Conservation (phyloP, 805 yeast genomes). For the Saturnispora gosingensis region DNA sequence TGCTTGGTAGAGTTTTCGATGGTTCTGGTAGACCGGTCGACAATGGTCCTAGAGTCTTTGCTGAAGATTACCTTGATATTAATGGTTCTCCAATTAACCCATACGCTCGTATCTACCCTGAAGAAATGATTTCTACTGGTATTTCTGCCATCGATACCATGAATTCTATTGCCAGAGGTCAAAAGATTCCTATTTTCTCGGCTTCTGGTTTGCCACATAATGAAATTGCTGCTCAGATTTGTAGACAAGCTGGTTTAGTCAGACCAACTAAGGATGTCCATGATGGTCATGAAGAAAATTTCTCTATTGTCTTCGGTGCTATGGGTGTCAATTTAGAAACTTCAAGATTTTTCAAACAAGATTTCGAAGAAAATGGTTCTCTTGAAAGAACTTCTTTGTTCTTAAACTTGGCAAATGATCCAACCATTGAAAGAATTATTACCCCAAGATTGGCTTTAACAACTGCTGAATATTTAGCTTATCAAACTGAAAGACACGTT, state of each 20-base stretch:
- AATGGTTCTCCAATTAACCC: slow-evolving; percentile 99
- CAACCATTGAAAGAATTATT: slow-evolving; percentile 98
- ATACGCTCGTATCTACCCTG: slow-evolving; percentile 96
- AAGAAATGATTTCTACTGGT: slow-evolving; percentile 99
- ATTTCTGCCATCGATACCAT: slow-evolving; percentile 96
- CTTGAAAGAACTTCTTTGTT: slow-evolving; percentile 95
- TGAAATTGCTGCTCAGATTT: slow-evolving; percentile 98
- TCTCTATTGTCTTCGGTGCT: slow-evolving; percentile 98
- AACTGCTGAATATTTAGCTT: slow-evolving; percentile 96
- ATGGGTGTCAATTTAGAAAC: slow-evolving; percentile 99
- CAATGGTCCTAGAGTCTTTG: slow-evolving; percentile 96
- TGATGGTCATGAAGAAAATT: slow-evolving; percentile 99
- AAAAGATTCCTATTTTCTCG: slow-evolving; percentile 97
- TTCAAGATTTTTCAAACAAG: slow-evolving; percentile 96
- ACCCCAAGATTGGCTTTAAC: slow-evolving; percentile 98
- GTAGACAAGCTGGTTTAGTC: slow-evolving; percentile 99
- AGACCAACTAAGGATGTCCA: slow-evolving; percentile 99
- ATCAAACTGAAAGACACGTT: slow-evolving; percentile 98
- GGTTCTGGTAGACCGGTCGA: slow-evolving; percentile 99
- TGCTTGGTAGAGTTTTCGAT: slow-evolving; percentile 95
- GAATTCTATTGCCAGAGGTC: slow-evolving; percentile 99
- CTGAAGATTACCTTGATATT: slow-evolving; percentile 96
- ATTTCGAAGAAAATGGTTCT: slow-evolving; percentile 98
- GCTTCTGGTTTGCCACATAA: slow-evolving; percentile 99
- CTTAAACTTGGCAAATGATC: slow-evolving; percentile 97